These are phyloP conservation scores for Fusarium longipes DNA, from an alignment of 2,329 filamentous ascomycete genomes.

Conservation along the genomic window DNA sequence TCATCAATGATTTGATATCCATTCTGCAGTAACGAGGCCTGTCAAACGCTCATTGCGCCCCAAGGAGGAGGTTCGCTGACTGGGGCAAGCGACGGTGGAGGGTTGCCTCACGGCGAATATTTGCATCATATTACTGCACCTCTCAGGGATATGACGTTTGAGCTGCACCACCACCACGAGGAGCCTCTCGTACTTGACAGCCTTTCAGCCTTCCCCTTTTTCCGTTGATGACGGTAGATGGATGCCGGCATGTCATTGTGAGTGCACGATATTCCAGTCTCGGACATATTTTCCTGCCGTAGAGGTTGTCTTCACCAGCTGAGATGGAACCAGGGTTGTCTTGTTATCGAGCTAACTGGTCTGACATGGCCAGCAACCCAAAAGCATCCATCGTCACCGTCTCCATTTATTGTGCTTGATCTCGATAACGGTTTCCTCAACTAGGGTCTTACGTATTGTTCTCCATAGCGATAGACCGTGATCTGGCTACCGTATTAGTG, in stretches of 20 bases:
- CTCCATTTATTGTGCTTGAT: conserved; percentile 6
- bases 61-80: background rate
- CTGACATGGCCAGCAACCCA: background rate
- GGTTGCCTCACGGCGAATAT: conserved; percentile 28
- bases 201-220: conserved; percentile 15
- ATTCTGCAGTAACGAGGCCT: background rate
- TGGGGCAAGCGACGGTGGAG: conserved; percentile 13
- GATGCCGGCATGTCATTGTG: conserved; percentile 5
- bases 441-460: background rate
- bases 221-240: conserved; percentile 22
- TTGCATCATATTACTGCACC: conserved; percentile 41
- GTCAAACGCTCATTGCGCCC: background rate
- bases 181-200: background rate
- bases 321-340: background rate
- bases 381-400: background rate
- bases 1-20: conserved; percentile 1
- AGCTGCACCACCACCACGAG: conserved; percentile 30
- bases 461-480: conserved; percentile 1
- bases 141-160: conserved; percentile 39
- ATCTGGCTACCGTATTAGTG: background rate
- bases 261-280: background rate
- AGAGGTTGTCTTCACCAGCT: background rate
- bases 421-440: conserved; percentile 1
- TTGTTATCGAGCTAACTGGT: background rate
- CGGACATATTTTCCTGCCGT: background rate